These are phyloP conservation scores for Kickxella alabastrina DNA, from an alignment of 192 early-diverging fungal species.

Conservation along the genomic window DNA sequence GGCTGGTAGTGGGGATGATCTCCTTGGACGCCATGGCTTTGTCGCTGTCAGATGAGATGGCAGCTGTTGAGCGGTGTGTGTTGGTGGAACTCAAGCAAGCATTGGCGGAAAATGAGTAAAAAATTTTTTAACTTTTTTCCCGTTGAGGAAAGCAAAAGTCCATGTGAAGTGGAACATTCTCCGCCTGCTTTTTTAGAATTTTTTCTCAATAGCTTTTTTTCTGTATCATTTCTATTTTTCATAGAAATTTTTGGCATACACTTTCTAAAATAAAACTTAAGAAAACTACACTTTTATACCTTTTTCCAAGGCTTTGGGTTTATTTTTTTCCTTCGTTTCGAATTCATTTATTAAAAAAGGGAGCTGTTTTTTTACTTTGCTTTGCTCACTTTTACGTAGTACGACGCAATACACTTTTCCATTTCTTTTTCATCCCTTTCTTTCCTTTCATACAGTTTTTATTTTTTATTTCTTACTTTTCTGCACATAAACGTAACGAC, in stretches of 20 bases:
- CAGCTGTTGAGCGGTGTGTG: slow-evolving; percentile 34
- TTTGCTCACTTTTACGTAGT: too few species aligned
- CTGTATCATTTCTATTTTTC: too few species aligned
- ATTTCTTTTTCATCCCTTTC: background rate
- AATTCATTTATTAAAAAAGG: background rate
- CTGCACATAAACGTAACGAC: too few species aligned
- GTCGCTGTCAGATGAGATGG: slow-evolving; percentile 27
- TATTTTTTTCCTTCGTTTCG: background rate
- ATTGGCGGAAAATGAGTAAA: background rate
- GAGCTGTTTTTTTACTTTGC: background rate
- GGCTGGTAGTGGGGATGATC: slow-evolving; percentile 13
- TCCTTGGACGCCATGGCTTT: slow-evolving; percentile 7
- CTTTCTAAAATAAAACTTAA: too few species aligned
- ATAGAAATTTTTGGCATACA: too few species aligned
- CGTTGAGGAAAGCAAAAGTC: too few species aligned
- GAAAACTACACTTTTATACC: too few species aligned
- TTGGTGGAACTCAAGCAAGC: slow-evolving; percentile 22
- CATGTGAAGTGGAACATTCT: too few species aligned
- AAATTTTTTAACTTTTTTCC: too few species aligned
- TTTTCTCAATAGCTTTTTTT: too few species aligned
- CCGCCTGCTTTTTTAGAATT: too few species aligned
- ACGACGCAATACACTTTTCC: background rate
- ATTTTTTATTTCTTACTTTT: background rate
- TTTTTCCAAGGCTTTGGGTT: too few species aligned
- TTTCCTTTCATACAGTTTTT: background rate